Conservation (phyloP, 2,329 filamentous ascomycete species). For the Neonectria punicea region DNA sequence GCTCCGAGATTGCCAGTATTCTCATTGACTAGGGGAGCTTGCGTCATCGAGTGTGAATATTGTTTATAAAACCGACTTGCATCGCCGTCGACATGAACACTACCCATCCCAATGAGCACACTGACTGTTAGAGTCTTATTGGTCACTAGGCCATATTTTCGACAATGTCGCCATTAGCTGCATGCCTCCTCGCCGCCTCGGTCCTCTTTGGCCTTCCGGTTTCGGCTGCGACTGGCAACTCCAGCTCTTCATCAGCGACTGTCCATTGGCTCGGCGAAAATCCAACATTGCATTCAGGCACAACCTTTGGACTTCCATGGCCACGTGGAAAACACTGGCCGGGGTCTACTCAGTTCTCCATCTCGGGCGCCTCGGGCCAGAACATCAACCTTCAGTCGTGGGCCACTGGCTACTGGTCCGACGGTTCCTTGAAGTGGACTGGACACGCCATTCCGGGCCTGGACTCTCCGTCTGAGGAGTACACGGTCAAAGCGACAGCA, state of each 20-base stretch:
- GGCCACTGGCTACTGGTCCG: conserved; percentile 68
- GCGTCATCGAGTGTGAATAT: background rate
- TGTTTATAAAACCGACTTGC: background rate
- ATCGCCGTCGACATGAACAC: too few relatives aligned
- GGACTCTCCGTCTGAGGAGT: conserved; percentile 52
- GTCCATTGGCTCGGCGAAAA: conserved; percentile 55
- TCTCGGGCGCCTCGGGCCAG: conserved; percentile 37
- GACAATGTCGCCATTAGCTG: conserved; percentile 12
- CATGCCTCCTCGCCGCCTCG: conserved; percentile 19
- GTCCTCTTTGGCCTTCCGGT: conserved; percentile 23
- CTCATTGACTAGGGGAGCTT: background rate
- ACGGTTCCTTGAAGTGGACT: conserved; percentile 71
- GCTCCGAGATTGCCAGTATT: conserved; percentile 16
- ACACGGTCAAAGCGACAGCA: conserved; percentile 46
- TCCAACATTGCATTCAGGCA: conserved; percentile 48
- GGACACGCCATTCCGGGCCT: conserved; percentile 63
- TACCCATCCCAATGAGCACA: background rate
- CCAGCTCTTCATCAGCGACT: conserved; percentile 33
- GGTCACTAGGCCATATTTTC: background rate
- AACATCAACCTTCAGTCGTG: conserved; percentile 57
- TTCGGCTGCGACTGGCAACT: conserved; percentile 28
- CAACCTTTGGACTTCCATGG: conserved; percentile 58
- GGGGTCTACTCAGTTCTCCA: conserved; percentile 51
- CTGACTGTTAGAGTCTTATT: background rate
- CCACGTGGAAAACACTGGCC: conserved; percentile 52